A percentile compares a stretch with the other conserved stretches of the same genome.
These are phyloP conservation scores for Pythium vanterpoolii DNA, from an alignment of 352 stramenopile genomes.

Conservation along the genomic window DNA sequence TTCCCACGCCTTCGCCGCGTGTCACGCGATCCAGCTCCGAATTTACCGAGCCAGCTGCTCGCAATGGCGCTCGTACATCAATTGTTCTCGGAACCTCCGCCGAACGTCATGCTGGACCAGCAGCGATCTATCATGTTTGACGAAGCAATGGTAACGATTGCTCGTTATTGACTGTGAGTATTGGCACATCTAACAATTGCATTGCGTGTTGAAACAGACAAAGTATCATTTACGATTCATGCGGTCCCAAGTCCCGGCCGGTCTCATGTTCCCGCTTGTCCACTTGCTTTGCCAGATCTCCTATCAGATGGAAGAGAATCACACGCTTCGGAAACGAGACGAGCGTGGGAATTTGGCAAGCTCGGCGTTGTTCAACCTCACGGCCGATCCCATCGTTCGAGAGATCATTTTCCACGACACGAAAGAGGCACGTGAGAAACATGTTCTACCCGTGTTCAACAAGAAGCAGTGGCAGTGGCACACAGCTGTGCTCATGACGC, in stretches of 20 bases:
- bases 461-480: constrained; percentile 79
- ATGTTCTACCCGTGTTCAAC: constrained; percentile 80
- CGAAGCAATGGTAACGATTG: constrained; percentile 70
- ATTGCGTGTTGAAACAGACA: constrained; percentile 34
- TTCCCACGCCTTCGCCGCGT: constrained; percentile 70
- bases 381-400: constrained; percentile 81
- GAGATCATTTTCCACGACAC: constrained; percentile 87
- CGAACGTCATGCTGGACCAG: constrained; percentile 72
- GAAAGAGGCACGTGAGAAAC: constrained; percentile 81
- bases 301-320: constrained; percentile 87
- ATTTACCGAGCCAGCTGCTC: constrained; percentile 74
- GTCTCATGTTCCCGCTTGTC: constrained; percentile 80
- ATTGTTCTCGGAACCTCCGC: constrained; percentile 78
- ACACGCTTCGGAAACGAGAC: constrained; percentile 72
- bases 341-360: constrained; percentile 78
- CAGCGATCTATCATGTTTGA: constrained; percentile 85
- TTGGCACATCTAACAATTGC: background rate
- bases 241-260: constrained; percentile 73
- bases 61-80: constrained; percentile 85
- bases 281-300: constrained; percentile 86
- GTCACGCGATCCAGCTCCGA: constrained; percentile 70
- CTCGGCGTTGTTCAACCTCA: constrained; percentile 82
- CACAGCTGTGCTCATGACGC: constrained; percentile 77
- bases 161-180: background rate
- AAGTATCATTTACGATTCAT: constrained; percentile 85